Conservation (phyloP, 1,139 yeast genomes). For the Pneumocystis canis region DNA sequence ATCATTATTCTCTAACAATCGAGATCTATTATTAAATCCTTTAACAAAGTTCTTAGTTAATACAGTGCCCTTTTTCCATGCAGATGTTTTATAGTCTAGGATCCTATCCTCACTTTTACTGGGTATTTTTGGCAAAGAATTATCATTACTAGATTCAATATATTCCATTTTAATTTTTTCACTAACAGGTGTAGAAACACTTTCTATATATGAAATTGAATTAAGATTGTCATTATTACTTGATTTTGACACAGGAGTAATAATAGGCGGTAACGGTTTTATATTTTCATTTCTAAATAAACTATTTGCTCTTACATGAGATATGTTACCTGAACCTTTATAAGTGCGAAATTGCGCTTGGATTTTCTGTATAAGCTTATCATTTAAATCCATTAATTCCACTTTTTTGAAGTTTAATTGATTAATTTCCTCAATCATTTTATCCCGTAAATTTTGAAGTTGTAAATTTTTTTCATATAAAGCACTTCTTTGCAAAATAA, state of each 20-base stretch:
- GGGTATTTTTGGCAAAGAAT: not conserved
- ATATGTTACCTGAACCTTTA: slow-evolving; percentile 4
- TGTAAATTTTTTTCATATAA: slow-evolving; percentile 23
- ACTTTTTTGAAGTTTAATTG: slow-evolving; percentile 24
- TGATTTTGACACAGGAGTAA: not conserved
- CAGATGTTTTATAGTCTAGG: not conserved
- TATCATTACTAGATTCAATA: not conserved
- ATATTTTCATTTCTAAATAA: not conserved
- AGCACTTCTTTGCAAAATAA: slow-evolving; percentile 23
- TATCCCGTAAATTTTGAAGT: slow-evolving; percentile 19
- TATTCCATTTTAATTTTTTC: not conserved
- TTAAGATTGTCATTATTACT: not conserved
- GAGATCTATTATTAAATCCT: slow-evolving; percentile 26
- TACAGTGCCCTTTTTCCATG: slow-evolving; percentile 20
- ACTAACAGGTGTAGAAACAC: not conserved
- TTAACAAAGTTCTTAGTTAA: slow-evolving; percentile 23
- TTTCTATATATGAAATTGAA: not conserved
- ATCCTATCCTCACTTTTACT: not conserved
- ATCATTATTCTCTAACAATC: slow-evolving; percentile 20
- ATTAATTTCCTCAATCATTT: slow-evolving; percentile 23
- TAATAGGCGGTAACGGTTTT: not conserved
- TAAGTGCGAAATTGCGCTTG: slow-evolving; percentile 21
- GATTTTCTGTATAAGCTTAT: slow-evolving; percentile 26
- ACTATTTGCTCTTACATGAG: not conserved
- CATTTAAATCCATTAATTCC: slow-evolving; percentile 28